Evolutionary conservation across 2,329 filamentous ascomycete species (phyloP).

Genomic region (Ramularia collo-cygni): DNA sequence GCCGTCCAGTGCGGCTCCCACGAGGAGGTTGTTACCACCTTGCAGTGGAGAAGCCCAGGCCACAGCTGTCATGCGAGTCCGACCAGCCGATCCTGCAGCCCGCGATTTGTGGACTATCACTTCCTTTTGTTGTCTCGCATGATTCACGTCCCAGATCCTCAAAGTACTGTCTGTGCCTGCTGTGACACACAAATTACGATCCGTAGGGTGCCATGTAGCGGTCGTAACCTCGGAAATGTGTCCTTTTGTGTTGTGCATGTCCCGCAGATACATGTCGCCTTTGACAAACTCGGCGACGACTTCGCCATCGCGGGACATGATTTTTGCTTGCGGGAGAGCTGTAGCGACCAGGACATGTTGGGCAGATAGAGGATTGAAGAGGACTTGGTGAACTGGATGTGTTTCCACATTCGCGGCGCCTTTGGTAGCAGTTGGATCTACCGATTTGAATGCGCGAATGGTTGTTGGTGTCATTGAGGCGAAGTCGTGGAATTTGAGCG

Average conservation of each 20-base stretch:
- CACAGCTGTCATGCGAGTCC: conserved; percentile 89
- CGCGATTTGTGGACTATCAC: conserved; percentile 94
- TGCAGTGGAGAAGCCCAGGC: conserved; percentile 73
- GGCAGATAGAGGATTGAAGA: conserved; percentile 78
- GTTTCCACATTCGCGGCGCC: conserved; percentile 67
- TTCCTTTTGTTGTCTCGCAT: conserved; percentile 81
- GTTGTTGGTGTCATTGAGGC: conserved; percentile 93
- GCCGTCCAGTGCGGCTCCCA: conserved; percentile 80
- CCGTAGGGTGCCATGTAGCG: conserved; percentile 83
- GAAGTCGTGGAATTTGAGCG: conserved; percentile 89
- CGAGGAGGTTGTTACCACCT: conserved; percentile 70
- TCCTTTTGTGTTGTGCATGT: conserved; percentile 97
- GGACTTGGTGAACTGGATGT: conserved; percentile 77
- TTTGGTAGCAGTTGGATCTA: conserved; percentile 80
- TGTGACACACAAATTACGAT: conserved; percentile 79
- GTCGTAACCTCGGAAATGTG: conserved; percentile 88
- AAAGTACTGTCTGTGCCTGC: conserved; percentile 92
- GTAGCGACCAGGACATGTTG: conserved; percentile 78
- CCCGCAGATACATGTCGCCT: conserved; percentile 95
- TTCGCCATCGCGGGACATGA: conserved; percentile 84
- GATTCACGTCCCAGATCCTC: conserved; percentile 94
- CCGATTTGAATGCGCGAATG: conserved; percentile 82
- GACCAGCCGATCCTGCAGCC: conserved; percentile 77
- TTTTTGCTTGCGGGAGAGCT: conserved; percentile 81
- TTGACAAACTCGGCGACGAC: conserved; percentile 84